phyloP scores from a whole-genome alignment of 768 basidiomycete species.

The Russula sp. region DNA sequence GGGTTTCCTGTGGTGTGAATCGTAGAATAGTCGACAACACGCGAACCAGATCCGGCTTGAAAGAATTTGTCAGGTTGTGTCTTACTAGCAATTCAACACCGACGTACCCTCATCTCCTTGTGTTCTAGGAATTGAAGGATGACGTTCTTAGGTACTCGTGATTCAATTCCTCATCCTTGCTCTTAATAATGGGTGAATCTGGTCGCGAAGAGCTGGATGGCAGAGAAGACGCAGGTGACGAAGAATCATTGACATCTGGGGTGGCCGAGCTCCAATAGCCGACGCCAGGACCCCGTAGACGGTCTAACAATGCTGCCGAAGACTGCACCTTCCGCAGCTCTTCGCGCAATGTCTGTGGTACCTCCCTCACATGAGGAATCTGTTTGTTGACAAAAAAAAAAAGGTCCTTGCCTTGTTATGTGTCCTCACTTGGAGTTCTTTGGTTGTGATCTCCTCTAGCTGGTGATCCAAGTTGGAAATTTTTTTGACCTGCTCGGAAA shows the following conservation, averaged over 20 bases:
- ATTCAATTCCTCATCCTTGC: slow-evolving; percentile 88
- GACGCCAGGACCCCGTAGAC: slow-evolving; percentile 88
- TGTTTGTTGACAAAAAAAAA: slow-evolving; percentile 4
- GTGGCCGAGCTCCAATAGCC: slow-evolving; percentile 76
- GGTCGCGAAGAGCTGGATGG: slow-evolving; percentile 37
- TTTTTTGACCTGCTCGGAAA: slow-evolving; percentile 50
- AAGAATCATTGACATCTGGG: slow-evolving; percentile 34
- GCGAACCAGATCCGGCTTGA: slow-evolving; percentile 81
- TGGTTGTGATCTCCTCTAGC: slow-evolving; percentile 67
- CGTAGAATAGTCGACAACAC: slow-evolving; percentile 90
- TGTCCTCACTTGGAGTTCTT: slow-evolving; percentile 65
- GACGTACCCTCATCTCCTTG: slow-evolving; percentile 96
- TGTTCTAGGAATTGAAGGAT: slow-evolving; percentile 97
- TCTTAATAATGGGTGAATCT: slow-evolving; percentile 37
- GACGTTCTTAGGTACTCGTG: slow-evolving; percentile 92
- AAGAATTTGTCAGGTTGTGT: slow-evolving; percentile 19
- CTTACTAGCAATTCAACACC: not conserved
- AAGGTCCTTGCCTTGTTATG: slow-evolving; percentile 67
- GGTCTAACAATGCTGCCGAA: slow-evolving; percentile 84
- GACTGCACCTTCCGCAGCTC: slow-evolving; percentile 95
- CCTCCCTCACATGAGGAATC: not conserved
- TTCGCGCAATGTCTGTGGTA: slow-evolving; percentile 74
- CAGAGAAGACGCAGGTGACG: slow-evolving; percentile 42
- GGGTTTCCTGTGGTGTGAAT: slow-evolving; percentile 93
- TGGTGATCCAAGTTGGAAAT: slow-evolving; percentile 57